These are phyloP conservation scores for Leishmania major DNA, from an alignment of 208 protist species.

Conservation along the genomic window DNA sequence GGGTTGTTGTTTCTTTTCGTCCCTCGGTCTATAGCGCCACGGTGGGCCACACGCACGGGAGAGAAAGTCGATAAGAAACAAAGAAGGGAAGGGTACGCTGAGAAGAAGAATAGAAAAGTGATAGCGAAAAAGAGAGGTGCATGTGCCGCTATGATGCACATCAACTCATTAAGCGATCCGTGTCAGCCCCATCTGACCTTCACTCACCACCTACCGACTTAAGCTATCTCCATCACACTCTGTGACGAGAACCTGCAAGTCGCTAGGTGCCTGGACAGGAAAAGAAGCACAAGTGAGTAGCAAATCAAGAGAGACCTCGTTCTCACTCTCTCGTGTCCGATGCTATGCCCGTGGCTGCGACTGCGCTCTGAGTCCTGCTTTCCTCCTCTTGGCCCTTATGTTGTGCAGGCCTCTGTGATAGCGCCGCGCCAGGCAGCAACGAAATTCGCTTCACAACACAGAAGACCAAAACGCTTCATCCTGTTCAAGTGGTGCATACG, in stretches of 20 bases:
- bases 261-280: neutral
- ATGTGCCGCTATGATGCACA: neutral
- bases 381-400: neutral
- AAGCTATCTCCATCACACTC: neutral
- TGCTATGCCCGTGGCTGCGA: neutral
- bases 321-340: neutral
- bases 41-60: neutral
- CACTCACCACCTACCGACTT: neutral
- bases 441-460: neutral
- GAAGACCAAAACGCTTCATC: neutral
- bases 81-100: conserved; percentile 2
- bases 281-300: neutral
- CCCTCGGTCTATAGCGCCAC: neutral
- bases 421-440: neutral
- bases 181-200: neutral
- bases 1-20: neutral
- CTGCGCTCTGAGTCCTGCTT: neutral
- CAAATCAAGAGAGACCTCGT: neutral
- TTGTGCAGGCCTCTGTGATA: neutral
- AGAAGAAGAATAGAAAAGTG: conserved; percentile 10
- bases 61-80: neutral
- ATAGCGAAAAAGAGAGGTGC: neutral
- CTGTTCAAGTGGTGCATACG: neutral
- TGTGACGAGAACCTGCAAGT: neutral
- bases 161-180: neutral